These are phyloP conservation scores for Aspergillus nidulans DNA, from an alignment of 495 filamentous ascomycete genomes.

Conservation along the genomic window DNA sequence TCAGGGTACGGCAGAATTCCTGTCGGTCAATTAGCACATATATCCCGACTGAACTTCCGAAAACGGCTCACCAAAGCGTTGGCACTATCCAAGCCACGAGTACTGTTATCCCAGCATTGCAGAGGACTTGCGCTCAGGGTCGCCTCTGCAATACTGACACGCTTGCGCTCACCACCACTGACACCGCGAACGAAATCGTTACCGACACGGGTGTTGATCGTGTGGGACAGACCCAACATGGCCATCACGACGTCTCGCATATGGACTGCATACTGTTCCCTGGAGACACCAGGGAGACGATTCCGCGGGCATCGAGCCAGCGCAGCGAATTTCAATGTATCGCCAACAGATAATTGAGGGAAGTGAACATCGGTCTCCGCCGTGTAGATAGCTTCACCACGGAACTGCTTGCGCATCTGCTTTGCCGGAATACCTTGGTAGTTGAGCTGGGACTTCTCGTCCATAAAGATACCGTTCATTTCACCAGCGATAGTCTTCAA, in stretches of 20 bases:
- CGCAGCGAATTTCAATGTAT: constrained; percentile 62
- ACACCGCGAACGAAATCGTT: constrained; percentile 84
- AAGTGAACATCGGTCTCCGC: constrained; percentile 65
- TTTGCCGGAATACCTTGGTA: constrained; percentile 75
- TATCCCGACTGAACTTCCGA: too few species aligned
- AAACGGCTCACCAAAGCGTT: constrained; percentile 54
- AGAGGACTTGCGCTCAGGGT: constrained; percentile 71
- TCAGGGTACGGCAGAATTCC: constrained; percentile 66
- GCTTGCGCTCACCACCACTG: constrained; percentile 67
- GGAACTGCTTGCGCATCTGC: constrained; percentile 64
- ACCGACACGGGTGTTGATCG: constrained; percentile 55
- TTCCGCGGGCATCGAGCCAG: constrained; percentile 48
- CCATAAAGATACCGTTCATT: constrained; percentile 66
- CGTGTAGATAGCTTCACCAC: constrained; percentile 64
- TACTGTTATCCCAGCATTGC: constrained; percentile 84
- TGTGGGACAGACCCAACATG: constrained; percentile 55
- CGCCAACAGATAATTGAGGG: constrained; percentile 60
- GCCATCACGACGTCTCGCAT: constrained; percentile 61
- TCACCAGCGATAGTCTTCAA: constrained; percentile 69
- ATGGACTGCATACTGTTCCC: constrained; percentile 44
- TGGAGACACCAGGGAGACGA: constrained; percentile 43
- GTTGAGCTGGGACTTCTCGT: constrained; percentile 52
- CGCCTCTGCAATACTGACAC: constrained; percentile 51
- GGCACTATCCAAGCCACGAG: constrained; percentile 77
- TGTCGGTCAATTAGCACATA: not conserved